A percentile compares a stretch with the other conserved stretches of the same genome.
phyloP scores from a whole-genome alignment of 73 alveolate genomes.

The Uronychia setigera region DNA sequence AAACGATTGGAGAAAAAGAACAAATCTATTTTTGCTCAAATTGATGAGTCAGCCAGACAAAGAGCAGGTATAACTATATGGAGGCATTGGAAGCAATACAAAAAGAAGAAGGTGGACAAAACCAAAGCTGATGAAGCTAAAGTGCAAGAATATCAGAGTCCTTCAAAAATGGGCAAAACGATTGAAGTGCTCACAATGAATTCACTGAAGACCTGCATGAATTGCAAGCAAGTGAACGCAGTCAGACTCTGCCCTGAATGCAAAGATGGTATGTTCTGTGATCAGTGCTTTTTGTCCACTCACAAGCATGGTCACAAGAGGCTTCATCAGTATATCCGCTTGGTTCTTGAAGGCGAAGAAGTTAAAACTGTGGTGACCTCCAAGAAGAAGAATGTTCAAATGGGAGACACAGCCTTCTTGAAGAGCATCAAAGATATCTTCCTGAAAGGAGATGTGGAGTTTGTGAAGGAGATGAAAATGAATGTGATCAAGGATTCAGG shows the following conservation, averaged over 20 bases:
- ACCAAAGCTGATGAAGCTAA: background rate
- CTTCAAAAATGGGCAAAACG: background rate
- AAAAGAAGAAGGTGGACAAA: constrained; percentile 10
- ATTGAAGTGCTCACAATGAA: constrained; percentile 21
- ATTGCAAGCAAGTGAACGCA: constrained; percentile 30
- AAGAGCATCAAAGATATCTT: background rate
- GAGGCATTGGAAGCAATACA: constrained; percentile 28
- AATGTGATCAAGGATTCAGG: background rate
- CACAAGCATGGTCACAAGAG: constrained; percentile 45
- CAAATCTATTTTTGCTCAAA: background rate
- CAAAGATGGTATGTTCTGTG: constrained; percentile 28
- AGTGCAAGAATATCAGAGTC: background rate
- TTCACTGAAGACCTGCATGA: constrained; percentile 23
- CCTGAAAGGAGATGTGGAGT: background rate
- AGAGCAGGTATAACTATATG: constrained; percentile 29
- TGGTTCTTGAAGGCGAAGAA: constrained; percentile 3
- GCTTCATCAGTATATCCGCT: constrained; percentile 19
- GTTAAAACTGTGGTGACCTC: background rate
- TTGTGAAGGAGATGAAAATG: background rate
- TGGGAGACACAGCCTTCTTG: background rate
- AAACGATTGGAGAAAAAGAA: constrained; percentile 14
- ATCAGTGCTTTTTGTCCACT: constrained; percentile 17
- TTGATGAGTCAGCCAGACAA: constrained; percentile 15
- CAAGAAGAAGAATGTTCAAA: background rate
- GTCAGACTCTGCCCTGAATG: constrained; percentile 28